Evolutionary conservation across 805 yeast genomes (phyloP).

Genomic region (Metschnikowia chrysomelidarum): DNA sequence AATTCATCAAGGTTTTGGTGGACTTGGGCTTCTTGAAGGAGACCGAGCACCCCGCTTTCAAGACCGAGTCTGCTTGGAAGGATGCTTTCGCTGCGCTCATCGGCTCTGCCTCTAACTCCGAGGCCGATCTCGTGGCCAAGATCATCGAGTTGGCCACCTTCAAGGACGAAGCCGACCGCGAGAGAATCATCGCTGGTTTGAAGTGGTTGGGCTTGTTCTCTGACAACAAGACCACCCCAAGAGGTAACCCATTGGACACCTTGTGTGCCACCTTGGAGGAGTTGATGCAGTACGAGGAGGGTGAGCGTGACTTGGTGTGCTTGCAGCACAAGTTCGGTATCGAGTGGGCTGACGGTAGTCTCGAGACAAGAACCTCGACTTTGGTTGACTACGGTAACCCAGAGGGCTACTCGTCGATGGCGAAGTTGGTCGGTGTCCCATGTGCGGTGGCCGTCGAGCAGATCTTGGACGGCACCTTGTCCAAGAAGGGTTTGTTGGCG

Average conservation of each 20-base stretch:
- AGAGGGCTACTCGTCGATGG: conserved; percentile 94
- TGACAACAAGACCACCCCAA: conserved; percentile 71
- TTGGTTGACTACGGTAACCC: conserved; percentile 90
- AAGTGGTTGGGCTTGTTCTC: conserved; percentile 94
- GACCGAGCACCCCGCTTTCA: conserved; percentile 58
- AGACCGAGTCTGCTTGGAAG: conserved; percentile 67
- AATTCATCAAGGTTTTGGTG: conserved; percentile 91
- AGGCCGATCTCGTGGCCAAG: conserved; percentile 70
- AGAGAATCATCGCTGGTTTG: conserved; percentile 83
- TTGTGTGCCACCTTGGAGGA: conserved; percentile 94
- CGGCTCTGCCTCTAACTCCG: conserved; percentile 68
- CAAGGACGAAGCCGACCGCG: conserved; percentile 78
- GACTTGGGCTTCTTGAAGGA: conserved; percentile 92
- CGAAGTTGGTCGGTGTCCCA: conserved; percentile 96
- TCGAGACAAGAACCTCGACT: conserved; percentile 92
- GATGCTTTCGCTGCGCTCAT: conserved; percentile 76
- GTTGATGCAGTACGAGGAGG: conserved; percentile 92
- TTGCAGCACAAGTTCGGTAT: conserved; percentile 98
- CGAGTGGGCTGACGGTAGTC: conserved; percentile 90
- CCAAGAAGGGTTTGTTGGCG: conserved; percentile 83
- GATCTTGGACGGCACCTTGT: conserved; percentile 76
- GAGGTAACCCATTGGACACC: conserved; percentile 93
- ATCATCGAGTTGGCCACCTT: conserved; percentile 77
- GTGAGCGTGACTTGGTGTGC: conserved; percentile 92
- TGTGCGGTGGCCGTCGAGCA: conserved; percentile 93